Conservation (phyloP, 2,329 filamentous ascomycete species). For the Pochonia chlamydosporia region DNA sequence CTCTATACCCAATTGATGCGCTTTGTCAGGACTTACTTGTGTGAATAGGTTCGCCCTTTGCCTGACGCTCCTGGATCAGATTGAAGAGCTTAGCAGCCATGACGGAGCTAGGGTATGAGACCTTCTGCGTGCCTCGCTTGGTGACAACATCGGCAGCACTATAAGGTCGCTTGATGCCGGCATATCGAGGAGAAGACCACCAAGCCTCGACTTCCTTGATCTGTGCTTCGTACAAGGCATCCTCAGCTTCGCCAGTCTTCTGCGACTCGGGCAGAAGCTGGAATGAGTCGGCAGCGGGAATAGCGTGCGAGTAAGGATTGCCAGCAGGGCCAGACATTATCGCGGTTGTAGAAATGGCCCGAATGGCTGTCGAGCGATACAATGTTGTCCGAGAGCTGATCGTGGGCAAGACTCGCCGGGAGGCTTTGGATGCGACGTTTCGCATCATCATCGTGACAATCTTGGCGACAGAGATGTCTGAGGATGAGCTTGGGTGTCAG, state of each 20-base stretch:
- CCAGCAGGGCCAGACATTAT: slow-evolving; percentile 20
- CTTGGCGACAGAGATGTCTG: background rate
- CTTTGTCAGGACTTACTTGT: slow-evolving; percentile 57
- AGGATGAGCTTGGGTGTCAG: no score
- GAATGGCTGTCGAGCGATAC: slow-evolving; percentile 15
- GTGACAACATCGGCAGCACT: slow-evolving; percentile 85
- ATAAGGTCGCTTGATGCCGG: slow-evolving; percentile 89
- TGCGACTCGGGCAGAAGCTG: slow-evolving; percentile 73
- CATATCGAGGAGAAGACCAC: slow-evolving; percentile 82
- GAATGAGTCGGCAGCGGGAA: slow-evolving; percentile 64
- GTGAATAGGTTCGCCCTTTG: slow-evolving; percentile 82
- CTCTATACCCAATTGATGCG: background rate
- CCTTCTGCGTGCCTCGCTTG: slow-evolving; percentile 82
- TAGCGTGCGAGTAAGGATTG: slow-evolving; percentile 23
- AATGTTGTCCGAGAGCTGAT: slow-evolving; percentile 12
- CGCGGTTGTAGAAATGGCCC: slow-evolving; percentile 25
- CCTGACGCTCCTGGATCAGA: slow-evolving; percentile 70
- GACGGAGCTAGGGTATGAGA: slow-evolving; percentile 84
- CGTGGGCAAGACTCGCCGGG: slow-evolving; percentile 20
- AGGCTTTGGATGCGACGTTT: slow-evolving; percentile 24
- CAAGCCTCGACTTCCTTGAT: slow-evolving; percentile 80
- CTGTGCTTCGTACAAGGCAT: slow-evolving; percentile 78
- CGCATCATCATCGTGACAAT: slow-evolving; percentile 26
- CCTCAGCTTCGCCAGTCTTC: slow-evolving; percentile 76
- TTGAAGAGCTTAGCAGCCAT: slow-evolving; percentile 96